Evolutionary conservation across 164 flowering plant genomes (phyloP), one percentile per base, ranked within the genome.

Genomic region (Nymphaea thermarum): DNA sequence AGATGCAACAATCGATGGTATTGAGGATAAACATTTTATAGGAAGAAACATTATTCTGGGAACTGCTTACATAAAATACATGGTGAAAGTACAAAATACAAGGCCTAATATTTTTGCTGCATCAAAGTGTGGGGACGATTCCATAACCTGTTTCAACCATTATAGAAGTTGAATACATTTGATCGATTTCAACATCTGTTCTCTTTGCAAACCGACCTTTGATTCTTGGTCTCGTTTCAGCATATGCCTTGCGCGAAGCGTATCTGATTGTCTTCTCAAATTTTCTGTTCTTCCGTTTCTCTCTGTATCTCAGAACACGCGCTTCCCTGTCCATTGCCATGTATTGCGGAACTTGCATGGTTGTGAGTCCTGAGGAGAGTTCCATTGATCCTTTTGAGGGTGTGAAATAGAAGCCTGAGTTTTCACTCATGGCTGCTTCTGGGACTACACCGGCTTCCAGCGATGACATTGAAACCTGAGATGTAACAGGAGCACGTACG

Each of bases 181-280:
- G 90, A 57, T 87, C 88, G 45, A 77, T 76, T 71, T 87, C 91
- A 3, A 74, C 76, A 45, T 88, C 87, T 5, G 82, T 78, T 75
- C 96, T 79, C 78, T 87, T 93, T 0, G 93, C 96, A 64, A 93
- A 93, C 53, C 96, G 80, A 25, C 98, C 96, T 77, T 93, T 87
- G 82, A 93, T 87, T 65, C 96, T 80, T 0, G 98, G 98, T 68
- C 97, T 79, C 6, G 87, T 88, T 71, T 90, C 98, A 60, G 98
- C 96, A 70, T 90, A 93, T 0, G 98, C 95, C 79, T 93, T 93
- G 71, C 98, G 86, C 18, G 98, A 89, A 11, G 98, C 97, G 72
- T 93, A 93, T 75, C 98, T 80, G 18, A 93, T 86, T 62, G 92
- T 93, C 83, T 93, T 93, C 82, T 90, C 96, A 61, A 93, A 93